A percentile compares a stretch with the other conserved stretches of the same genome.
Conservation (phyloP, 306 rosid genomes). For the Aeschynomene evenia region DNA sequence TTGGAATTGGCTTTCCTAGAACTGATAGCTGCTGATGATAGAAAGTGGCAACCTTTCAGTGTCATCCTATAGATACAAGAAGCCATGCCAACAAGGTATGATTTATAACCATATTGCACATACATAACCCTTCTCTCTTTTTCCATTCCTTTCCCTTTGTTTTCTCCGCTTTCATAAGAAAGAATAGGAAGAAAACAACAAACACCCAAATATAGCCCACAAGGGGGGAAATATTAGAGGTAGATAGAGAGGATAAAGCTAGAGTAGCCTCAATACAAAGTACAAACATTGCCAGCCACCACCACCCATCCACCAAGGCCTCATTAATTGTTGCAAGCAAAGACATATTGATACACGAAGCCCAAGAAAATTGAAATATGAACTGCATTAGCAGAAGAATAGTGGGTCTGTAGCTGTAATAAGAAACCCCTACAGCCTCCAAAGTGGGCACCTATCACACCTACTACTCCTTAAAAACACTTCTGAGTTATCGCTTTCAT, state of each 20-base stretch:
- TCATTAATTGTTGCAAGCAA: slow-evolving; percentile 22
- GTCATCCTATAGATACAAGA: slow-evolving; percentile 22
- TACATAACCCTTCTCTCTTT: not conserved
- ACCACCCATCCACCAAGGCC: not conserved
- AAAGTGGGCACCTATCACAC: slow-evolving; percentile 42
- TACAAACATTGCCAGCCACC: no score
- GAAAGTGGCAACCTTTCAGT: slow-evolving; percentile 26
- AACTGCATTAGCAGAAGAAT: slow-evolving; percentile 15
- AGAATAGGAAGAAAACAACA: not conserved
- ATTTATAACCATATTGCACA: not conserved
- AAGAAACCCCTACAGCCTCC: slow-evolving; percentile 34
- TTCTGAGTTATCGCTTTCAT: slow-evolving; percentile 41
- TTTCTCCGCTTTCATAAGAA: no score
- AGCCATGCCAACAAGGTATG: slow-evolving; percentile 8
- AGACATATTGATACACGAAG: not conserved
- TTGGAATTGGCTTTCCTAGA: slow-evolving; percentile 24
- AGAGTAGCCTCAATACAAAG: not conserved
- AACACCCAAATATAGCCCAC: not conserved
- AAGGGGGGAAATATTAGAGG: not conserved
- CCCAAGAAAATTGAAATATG: slow-evolving; percentile 19
- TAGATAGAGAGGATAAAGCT: not conserved
- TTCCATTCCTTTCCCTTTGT: not conserved
- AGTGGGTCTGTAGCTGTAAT: slow-evolving; percentile 28
- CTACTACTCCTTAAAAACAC: slow-evolving; percentile 20
- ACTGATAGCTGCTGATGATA: slow-evolving; percentile 28